phyloP scores from a whole-genome alignment of 2,329 filamentous ascomycete species.

The Pseudogymnoascus sp. region DNA sequence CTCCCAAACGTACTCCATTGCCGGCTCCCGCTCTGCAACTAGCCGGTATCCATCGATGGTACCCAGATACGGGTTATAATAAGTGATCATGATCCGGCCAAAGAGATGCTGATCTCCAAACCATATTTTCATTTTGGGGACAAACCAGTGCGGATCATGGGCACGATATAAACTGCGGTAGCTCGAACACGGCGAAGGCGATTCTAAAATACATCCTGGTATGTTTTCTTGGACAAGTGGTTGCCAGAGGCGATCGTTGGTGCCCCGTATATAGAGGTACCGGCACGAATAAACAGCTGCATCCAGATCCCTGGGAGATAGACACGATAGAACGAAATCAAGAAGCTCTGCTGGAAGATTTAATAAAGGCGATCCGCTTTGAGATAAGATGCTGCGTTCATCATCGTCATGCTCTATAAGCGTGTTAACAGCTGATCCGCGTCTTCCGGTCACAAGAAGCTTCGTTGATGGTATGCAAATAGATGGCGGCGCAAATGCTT shows the following conservation, averaged over 20 bases:
- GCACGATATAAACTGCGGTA: constrained; percentile 65
- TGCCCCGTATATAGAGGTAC: constrained; percentile 47
- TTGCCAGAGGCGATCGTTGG: constrained; percentile 65
- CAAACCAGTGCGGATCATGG: constrained; percentile 78
- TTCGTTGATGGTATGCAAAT: not conserved
- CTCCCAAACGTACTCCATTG: constrained; percentile 54
- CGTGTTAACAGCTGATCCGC: not conserved
- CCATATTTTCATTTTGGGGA: constrained; percentile 74
- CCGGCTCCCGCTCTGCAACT: constrained; percentile 51
- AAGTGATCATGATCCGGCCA: constrained; percentile 66
- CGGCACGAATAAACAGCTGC: constrained; percentile 52
- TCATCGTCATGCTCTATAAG: not conserved
- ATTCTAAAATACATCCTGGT: constrained; percentile 43
- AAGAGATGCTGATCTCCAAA: constrained; percentile 66
- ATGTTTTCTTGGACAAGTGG: constrained; percentile 59
- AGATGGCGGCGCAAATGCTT: not conserved
- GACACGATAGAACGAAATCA: constrained; percentile 57
- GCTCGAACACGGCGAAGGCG: constrained; percentile 48
- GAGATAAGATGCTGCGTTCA: not conserved
- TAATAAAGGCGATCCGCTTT: constrained; percentile 32
- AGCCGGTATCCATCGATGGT: constrained; percentile 76
- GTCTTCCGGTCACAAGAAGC: not conserved
- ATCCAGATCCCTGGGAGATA: constrained; percentile 56
- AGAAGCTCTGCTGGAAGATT: constrained; percentile 67
- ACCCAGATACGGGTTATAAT: constrained; percentile 63